Conservation (phyloP, 2,329 filamentous ascomycete species). For the Fusarium duplospermum region DNA sequence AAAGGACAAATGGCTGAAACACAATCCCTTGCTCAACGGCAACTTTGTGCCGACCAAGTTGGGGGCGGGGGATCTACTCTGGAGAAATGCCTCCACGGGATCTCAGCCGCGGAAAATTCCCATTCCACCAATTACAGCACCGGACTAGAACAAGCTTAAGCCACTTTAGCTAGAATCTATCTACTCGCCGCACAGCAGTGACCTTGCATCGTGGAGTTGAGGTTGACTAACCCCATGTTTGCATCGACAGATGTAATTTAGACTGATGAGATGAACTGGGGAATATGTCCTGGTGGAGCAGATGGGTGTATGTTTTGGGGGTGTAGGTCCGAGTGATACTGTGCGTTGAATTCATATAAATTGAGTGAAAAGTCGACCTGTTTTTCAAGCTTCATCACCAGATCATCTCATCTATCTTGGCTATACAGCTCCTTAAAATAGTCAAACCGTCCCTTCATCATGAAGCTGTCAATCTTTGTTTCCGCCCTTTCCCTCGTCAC, state of each 20-base stretch:
- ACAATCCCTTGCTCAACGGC: neutral
- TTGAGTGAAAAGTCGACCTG: neutral
- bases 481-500: slow-evolving; percentile 32
- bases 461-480: slow-evolving; percentile 40
- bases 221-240: neutral
- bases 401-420: neutral
- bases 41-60: slow-evolving; percentile 13
- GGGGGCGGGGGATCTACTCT: slow-evolving; percentile 37
- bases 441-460: slow-evolving; percentile 5
- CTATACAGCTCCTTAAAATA: neutral
- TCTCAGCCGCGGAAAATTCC: slow-evolving; percentile 27
- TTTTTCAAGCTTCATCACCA: neutral
- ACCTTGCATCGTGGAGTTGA: neutral
- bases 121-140: slow-evolving; percentile 8
- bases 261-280: neutral
- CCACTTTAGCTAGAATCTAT: neutral
- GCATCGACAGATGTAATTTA: neutral
- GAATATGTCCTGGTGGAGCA: slow-evolving; percentile 2
- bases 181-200: neutral
- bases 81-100: slow-evolving; percentile 39
- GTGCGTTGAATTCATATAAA: slow-evolving; percentile 14
- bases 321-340: slow-evolving; percentile 10
- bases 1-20: slow-evolving; percentile 4
- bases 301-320: slow-evolving; percentile 10
- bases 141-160: slow-evolving; percentile 18